These are phyloP conservation scores for Phlyctochytrium planicorne DNA, from an alignment of 192 early-diverging fungal species.

Conservation along the genomic window DNA sequence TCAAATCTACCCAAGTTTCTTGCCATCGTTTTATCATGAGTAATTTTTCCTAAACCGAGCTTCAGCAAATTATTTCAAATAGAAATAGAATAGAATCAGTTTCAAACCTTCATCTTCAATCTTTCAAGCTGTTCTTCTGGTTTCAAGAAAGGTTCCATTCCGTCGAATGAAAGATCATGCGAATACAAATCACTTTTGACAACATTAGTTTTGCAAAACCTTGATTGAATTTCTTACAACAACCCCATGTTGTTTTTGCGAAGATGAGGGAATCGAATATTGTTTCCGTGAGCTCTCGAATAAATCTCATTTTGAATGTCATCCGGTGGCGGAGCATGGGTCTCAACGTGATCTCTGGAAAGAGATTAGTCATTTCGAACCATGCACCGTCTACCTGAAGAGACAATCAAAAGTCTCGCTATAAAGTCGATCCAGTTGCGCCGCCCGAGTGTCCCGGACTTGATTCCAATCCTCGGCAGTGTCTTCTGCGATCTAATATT, in stretches of 20 bases:
- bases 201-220: background rate
- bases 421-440: conserved; percentile 9
- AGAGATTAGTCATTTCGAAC: no score
- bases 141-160: conserved; percentile 20
- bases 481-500: background rate
- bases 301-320: conserved; percentile 4
- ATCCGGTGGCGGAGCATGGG: conserved; percentile 12
- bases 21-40: conserved; percentile 18
- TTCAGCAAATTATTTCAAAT: background rate
- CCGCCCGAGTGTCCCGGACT: background rate
- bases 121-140: conserved; percentile 18
- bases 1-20: conserved; percentile 20
- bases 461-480: background rate
- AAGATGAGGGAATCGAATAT: conserved; percentile 19
- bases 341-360: conserved; percentile 12
- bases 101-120: conserved; percentile 14
- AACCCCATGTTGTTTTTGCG: background rate
- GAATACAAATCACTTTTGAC: background rate
- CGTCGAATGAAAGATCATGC: conserved; percentile 8
- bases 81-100: background rate
- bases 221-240: background rate
- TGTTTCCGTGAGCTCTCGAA: conserved; percentile 3
- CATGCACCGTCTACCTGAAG: conserved; percentile 15
- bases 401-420: conserved; percentile 20
- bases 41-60: conserved; percentile 14